Evolutionary conservation across 2,329 filamentous ascomycete genomes (phyloP).

Genomic region (Gnomoniopsis smithogilvyi): DNA sequence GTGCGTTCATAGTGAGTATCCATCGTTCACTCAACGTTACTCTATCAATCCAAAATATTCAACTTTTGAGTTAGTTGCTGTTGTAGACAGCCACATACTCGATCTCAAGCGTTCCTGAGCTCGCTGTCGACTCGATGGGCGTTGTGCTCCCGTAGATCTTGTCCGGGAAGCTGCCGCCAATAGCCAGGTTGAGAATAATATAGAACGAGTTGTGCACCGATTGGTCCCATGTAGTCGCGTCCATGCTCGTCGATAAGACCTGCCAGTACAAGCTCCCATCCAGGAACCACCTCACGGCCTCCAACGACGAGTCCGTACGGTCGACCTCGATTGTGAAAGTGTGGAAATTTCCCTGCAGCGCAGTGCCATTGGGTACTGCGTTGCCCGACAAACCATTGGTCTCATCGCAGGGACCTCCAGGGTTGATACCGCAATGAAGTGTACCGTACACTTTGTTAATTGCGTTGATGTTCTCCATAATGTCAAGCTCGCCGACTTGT

Average conservation of each 20-base stretch:
- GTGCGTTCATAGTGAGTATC: too few species aligned
- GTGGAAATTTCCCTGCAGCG: conserved; percentile 25
- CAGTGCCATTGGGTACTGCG: neutral
- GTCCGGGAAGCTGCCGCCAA: conserved; percentile 27
- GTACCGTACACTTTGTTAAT: conserved; percentile 20
- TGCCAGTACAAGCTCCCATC: conserved; percentile 21
- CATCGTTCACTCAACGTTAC: neutral
- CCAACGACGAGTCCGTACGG: conserved; percentile 11
- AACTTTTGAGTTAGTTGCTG: neutral
- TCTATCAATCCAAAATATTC: neutral
- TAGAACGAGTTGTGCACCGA: conserved; percentile 25
- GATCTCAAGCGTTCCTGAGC: neutral
- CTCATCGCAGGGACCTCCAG: conserved; percentile 29
- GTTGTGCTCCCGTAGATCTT: conserved; percentile 24
- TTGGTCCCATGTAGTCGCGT: conserved; percentile 23
- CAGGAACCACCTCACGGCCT: conserved; percentile 25
- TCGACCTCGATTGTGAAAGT: conserved; percentile 28
- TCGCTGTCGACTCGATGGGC: conserved; percentile 14
- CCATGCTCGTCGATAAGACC: conserved; percentile 21
- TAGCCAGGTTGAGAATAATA: conserved; percentile 27
- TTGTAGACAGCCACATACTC: conserved; percentile 11
- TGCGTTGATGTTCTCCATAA: conserved; percentile 29
- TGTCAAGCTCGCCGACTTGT: conserved; percentile 26
- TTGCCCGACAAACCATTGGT: conserved; percentile 22
- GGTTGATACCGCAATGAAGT: conserved; percentile 27